These are phyloP conservation scores for Zygosaccharomyces kombuchaensis DNA, from an alignment of 805 yeast genomes.

Conservation along the genomic window DNA sequence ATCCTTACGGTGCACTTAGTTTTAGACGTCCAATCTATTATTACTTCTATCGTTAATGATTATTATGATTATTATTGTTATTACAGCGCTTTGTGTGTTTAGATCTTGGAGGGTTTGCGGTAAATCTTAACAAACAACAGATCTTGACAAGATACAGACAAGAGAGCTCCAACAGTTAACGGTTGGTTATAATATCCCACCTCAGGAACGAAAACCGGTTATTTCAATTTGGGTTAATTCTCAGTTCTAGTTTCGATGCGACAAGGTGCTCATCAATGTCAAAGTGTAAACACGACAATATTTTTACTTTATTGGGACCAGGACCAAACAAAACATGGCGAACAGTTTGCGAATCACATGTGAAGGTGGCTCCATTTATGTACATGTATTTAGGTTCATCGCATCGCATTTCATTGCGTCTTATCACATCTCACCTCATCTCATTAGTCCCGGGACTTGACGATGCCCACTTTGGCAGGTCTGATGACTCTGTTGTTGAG, in stretches of 20 bases:
- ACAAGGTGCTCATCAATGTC: background rate
- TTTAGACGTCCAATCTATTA: background rate
- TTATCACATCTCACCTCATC: background rate
- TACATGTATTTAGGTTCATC: background rate
- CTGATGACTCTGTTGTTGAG: slow-evolving; percentile 84
- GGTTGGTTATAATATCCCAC: background rate
- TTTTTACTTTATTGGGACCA: background rate
- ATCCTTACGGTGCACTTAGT: background rate
- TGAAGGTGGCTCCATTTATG: background rate
- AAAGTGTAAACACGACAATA: background rate
- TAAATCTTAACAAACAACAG: slow-evolving; percentile 1
- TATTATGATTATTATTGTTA: background rate
- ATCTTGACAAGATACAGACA: background rate
- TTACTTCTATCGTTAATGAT: background rate
- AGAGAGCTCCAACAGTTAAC: background rate
- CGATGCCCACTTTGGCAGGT: slow-evolving; percentile 95
- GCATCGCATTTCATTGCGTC: slow-evolving; percentile 3
- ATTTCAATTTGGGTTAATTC: background rate
- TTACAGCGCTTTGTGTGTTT: slow-evolving; percentile 1
- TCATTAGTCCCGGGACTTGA: slow-evolving; percentile 43
- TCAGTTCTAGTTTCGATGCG: background rate
- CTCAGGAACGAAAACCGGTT: background rate
- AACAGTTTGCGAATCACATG: background rate
- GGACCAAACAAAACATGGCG: background rate
- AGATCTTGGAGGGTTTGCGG: slow-evolving; percentile 3